These are phyloP conservation scores for Lactarius sanguifluus DNA, from an alignment of 768 basidiomycete genomes.

Conservation along the genomic window DNA sequence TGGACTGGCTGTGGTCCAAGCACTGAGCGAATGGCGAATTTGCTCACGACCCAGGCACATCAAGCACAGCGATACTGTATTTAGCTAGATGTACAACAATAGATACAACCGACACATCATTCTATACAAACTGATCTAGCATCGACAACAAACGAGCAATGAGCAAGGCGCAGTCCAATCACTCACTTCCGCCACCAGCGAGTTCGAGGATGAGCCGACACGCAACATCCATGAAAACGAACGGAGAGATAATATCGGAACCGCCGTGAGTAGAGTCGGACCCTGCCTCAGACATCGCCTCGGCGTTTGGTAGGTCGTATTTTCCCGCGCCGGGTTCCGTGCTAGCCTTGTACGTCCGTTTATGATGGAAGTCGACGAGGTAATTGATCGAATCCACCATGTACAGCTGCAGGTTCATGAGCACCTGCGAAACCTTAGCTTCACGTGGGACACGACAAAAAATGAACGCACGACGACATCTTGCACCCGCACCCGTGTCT, in stretches of 20 bases:
- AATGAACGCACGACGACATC: conserved; percentile 78
- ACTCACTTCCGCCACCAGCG: conserved; percentile 56
- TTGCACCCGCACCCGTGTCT: conserved; percentile 85
- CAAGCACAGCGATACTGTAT: conserved; percentile 3
- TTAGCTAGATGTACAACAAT: conserved; percentile 25
- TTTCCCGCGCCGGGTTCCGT: conserved; percentile 64
- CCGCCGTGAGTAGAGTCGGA: conserved; percentile 54
- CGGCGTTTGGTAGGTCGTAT: conserved; percentile 63
- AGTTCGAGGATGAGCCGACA: conserved; percentile 92
- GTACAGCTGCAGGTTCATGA: conserved; percentile 98
- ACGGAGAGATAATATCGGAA: conserved; percentile 79
- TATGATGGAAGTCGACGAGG: conserved; percentile 97
- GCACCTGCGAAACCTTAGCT: conserved; percentile 51
- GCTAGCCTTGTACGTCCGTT: conserved; percentile 85
- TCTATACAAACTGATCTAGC: conserved; percentile 11
- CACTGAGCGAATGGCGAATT: conserved; percentile 9
- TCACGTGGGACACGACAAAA: conserved; percentile 9
- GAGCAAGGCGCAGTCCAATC: background rate
- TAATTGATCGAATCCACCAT: conserved; percentile 96
- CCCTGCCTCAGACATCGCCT: conserved; percentile 51
- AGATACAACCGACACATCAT: conserved; percentile 24
- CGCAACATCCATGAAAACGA: conserved; percentile 95
- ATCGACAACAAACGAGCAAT: conserved; percentile 5
- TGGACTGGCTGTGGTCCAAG: background rate
- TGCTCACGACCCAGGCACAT: background rate